Evolutionary conservation across 192 early-diverging fungal species (phyloP), one percentile per base, ranked within the genome.

Genomic region (Backusella circina): DNA sequence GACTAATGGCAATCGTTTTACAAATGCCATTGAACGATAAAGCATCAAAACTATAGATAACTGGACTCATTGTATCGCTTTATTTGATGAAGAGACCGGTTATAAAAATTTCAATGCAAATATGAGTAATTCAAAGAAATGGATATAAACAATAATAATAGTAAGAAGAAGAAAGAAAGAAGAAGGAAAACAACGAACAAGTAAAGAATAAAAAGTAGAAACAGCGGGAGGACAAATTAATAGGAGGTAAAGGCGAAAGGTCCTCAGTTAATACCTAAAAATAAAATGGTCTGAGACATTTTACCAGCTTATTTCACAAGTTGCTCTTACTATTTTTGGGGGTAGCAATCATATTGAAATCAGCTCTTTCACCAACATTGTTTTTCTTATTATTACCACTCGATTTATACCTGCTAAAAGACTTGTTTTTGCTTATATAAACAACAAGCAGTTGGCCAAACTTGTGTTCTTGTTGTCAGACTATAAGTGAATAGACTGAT

Each of bases 21-120:
- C 98, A 99, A 72, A 98, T 92, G 75, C 91, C 89, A 87, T 96
- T 91, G 82, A 98, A 99, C 75, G 85, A 91, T 44, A 94, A 94
- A 78, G 97, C 96, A 70, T 78, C 70, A 39, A 83, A 80, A 37
- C 67, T 37, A 68, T 79, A 77, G 8, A 65, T 71, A 51, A 77
- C 70, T 65, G 61, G 35, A 10, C 71, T 75, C 80, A 81, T 81
- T n/a, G 26, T 61, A 61, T 47, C 6, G 44, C n/a, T 47, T 41
- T 2, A 41, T 41, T 41, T 41, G 39, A 6, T n/a, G 44, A 47
- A 47, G 18, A 47, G 18, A 16, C 44, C 18, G 16, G 18, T n/a
- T 47, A 47, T 13, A 41, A 12, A 13, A 5, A 47, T 47, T 13
- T 15, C 39, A 41, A 37, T 37, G 36, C 36, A 9, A 37, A 37